Base-by-base conservation (phyloP, 768 basidiomycete genomes). In the Agrocybe praecox region DNA sequence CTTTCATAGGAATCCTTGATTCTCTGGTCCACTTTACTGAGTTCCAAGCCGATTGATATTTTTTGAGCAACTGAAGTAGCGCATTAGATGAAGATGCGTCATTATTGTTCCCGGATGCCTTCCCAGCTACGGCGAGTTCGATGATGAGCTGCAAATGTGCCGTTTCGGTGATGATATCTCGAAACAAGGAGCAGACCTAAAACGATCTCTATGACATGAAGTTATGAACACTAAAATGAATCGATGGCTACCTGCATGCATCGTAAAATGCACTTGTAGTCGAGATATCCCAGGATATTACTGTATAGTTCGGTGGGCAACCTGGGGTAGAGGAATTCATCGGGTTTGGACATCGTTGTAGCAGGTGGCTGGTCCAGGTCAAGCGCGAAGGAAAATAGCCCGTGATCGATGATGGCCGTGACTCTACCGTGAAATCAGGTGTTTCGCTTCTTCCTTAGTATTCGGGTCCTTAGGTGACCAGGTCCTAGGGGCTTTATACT, bases 91-190 rank as follows among this genome's bases (percentile, higher is more conserved):
- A 46, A 46, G 69, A 64, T 8, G 66, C 65, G 23, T 71, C 62
- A 19, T 26, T 62, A 19, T 22, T 14, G 8, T 42, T 33, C 6
- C 80, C 78, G 55, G 80, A 68, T 51, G 69, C 69, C 66, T 79
- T 73, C 18, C 80, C 78, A 14, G 77, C 67, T 2, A 73, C 68
- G 15, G 74, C 75, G 11, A 85, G 75, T 51, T 83, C 79, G 46
- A 83, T 75, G 17, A 57, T 67, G 47, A 79, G 78, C 57, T 76
- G 76, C 45, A 79, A 70, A 6, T 55, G 58, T 6, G 75, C 67
- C 21, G 70, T 73, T 19, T 56, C 46, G 29, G 4, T 3, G 33
- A 67, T 61, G 50, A 62, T 32, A 2, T 53, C 47, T 43, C 46
- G 55, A 29, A 67, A 62, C 2, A 54, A 19, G 26, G 45, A 33